Conservation (phyloP, 768 basidiomycete genomes). For the Mrakia frigida region DNA sequence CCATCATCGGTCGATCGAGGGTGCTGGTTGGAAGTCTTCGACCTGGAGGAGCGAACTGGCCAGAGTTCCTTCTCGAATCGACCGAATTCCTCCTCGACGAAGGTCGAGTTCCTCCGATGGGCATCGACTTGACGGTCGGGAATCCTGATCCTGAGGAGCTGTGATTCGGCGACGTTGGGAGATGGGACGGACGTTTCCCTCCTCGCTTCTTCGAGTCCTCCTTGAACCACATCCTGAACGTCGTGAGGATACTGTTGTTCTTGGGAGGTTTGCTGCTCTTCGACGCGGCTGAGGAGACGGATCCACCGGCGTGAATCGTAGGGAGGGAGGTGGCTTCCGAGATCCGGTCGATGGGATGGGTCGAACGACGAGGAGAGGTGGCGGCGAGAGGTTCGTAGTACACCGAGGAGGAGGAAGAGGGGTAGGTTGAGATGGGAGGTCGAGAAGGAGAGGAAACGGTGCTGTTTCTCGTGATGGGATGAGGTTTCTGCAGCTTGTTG, state of each 20-base stretch:
- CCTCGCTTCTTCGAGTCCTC: slow-evolving; percentile 62
- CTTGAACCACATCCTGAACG: slow-evolving; percentile 87
- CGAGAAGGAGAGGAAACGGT: too few species aligned
- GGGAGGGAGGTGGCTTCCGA: slow-evolving; percentile 3
- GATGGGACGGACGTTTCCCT: neutral
- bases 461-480: neutral
- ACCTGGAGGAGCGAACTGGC: slow-evolving; percentile 19
- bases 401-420: neutral
- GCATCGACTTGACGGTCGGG: slow-evolving; percentile 36
- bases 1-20: slow-evolving; percentile 21
- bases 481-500: slow-evolving; percentile 13
- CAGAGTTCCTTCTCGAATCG: slow-evolving; percentile 25
- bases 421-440: neutral
- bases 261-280: slow-evolving; percentile 49
- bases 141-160: slow-evolving; percentile 12
- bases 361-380: neutral
- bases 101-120: slow-evolving; percentile 25
- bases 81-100: slow-evolving; percentile 8
- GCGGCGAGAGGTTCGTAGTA: neutral
- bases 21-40: slow-evolving; percentile 28
- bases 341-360: neutral
- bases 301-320: neutral
- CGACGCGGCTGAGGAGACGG: slow-evolving; percentile 42
- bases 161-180: slow-evolving; percentile 20
- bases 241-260: slow-evolving; percentile 63